A percentile compares a stretch with the other conserved stretches of the same genome.
phyloP scores from a whole-genome alignment of 305 asterid species.

The Fraxinus paxiana region DNA sequence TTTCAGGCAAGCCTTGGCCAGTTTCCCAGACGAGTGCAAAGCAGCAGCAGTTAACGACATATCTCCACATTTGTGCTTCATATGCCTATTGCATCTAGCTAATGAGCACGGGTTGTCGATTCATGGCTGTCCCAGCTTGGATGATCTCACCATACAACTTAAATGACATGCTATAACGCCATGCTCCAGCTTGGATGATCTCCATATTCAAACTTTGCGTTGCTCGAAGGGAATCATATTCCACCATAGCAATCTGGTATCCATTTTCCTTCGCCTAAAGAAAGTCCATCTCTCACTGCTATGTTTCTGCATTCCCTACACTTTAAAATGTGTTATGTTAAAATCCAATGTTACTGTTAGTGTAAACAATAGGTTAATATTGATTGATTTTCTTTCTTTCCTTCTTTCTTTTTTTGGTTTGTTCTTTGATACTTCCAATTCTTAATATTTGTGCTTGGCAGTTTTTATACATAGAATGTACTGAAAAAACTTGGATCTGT shows the following conservation, averaged over 20 bases:
- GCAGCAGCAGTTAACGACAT: slow-evolving; percentile 49
- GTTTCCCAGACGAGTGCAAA: slow-evolving; percentile 49
- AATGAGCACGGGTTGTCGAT: slow-evolving; percentile 72
- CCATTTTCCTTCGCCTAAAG: background rate
- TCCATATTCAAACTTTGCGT: background rate
- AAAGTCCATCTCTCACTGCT: background rate
- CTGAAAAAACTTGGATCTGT: background rate
- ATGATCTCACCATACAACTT: slow-evolving; percentile 59
- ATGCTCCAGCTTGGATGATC: background rate
- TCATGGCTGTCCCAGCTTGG: slow-evolving; percentile 47
- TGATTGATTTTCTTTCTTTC: background rate
- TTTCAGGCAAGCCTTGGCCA: slow-evolving; percentile 53
- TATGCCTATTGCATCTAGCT: slow-evolving; percentile 78
- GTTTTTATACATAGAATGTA: background rate
- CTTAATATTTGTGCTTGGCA: background rate
- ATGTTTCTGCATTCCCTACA: background rate
- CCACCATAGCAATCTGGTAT: background rate
- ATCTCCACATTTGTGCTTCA: slow-evolving; percentile 82
- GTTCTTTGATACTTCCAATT: background rate
- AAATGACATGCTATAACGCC: slow-evolving; percentile 11
- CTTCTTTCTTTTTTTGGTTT: background rate
- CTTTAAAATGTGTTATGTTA: background rate
- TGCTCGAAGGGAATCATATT: background rate
- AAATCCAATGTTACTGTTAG: background rate
- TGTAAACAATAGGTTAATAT: background rate